These are phyloP conservation scores for Pyrenophora graminea DNA, from an alignment of 2,329 filamentous ascomycete species.

Conservation along the genomic window DNA sequence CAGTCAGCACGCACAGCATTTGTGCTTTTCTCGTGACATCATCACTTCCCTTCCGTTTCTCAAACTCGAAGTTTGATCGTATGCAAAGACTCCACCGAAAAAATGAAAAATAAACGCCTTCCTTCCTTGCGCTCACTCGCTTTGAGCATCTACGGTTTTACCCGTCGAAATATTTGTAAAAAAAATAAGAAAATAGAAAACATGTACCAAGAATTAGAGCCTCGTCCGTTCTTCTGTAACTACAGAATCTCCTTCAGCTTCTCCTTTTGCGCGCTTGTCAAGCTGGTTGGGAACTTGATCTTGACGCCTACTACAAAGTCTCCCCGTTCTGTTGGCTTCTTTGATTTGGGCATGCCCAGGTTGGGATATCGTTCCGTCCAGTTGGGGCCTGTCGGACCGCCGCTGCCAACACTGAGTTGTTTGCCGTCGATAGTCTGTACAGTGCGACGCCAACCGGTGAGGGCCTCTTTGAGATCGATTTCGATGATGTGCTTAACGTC, in stretches of 20 bases:
- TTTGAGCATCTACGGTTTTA: conserved; percentile 4
- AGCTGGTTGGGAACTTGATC: conserved; percentile 82
- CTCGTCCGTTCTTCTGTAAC: conserved; percentile 4
- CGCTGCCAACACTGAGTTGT: conserved; percentile 76
- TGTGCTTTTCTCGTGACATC: not conserved
- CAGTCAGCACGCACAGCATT: not conserved
- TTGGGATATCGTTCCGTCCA: conserved; percentile 80
- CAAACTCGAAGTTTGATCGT: no score
- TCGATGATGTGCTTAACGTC: conserved; percentile 80
- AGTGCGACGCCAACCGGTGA: conserved; percentile 92
- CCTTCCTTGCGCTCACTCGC: conserved; percentile 11
- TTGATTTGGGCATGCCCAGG: conserved; percentile 92
- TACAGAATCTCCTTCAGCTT: conserved; percentile 77
- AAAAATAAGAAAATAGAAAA: conserved; percentile 3
- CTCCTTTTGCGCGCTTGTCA: conserved; percentile 79
- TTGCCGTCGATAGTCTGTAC: conserved; percentile 92
- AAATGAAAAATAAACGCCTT: conserved; percentile 9
- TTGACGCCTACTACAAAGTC: conserved; percentile 90
- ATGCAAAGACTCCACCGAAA: conserved; percentile 17
- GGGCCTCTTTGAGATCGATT: conserved; percentile 86
- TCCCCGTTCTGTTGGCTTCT: conserved; percentile 81
- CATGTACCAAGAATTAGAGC: conserved; percentile 17
- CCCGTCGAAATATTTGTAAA: not conserved
- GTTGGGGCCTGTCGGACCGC: conserved; percentile 83
- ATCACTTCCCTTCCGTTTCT: no score